phyloP scores from a whole-genome alignment of 192 early-diverging fungal species.

The Funneliformis geosporum region DNA sequence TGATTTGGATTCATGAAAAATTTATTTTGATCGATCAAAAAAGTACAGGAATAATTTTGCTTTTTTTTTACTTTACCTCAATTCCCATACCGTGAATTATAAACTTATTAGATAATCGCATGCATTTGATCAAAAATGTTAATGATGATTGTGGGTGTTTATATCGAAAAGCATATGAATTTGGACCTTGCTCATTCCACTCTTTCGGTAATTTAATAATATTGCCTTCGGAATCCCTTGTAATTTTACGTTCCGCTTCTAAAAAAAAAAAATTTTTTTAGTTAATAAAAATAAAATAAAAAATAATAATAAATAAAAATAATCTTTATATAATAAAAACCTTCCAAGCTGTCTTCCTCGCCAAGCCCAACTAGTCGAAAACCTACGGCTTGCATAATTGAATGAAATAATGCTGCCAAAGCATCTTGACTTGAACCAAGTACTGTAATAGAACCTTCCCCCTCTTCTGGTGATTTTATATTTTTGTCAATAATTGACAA shows the following conservation, averaged over 20 bases:
- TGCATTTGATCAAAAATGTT: conserved; percentile 67
- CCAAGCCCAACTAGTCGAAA: conserved; percentile 64
- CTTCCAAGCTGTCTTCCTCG: conserved; percentile 52
- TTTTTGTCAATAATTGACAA: background rate
- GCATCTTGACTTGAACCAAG: conserved; percentile 50
- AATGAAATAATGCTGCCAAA: conserved; percentile 54
- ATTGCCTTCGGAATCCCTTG: conserved; percentile 35
- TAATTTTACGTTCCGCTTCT: background rate
- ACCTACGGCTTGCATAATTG: conserved; percentile 63
- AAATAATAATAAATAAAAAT: background rate
- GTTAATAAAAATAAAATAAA: background rate
- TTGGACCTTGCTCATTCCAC: conserved; percentile 62
- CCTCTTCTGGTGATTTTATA: background rate
- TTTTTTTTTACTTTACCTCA: conserved; percentile 51
- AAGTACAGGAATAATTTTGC: background rate
- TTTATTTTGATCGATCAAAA: background rate
- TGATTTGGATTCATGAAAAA: background rate
- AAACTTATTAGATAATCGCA: conserved; percentile 62
- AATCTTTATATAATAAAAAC: background rate
- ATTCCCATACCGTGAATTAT: conserved; percentile 66
- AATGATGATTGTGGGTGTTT: conserved; percentile 66
- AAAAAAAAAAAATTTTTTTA: background rate
- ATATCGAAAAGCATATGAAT: conserved; percentile 66
- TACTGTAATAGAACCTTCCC: background rate
- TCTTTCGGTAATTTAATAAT: conserved; percentile 41